Conservation (phyloP, 148 eudicot species). For the Pouteria glomerata region DNA sequence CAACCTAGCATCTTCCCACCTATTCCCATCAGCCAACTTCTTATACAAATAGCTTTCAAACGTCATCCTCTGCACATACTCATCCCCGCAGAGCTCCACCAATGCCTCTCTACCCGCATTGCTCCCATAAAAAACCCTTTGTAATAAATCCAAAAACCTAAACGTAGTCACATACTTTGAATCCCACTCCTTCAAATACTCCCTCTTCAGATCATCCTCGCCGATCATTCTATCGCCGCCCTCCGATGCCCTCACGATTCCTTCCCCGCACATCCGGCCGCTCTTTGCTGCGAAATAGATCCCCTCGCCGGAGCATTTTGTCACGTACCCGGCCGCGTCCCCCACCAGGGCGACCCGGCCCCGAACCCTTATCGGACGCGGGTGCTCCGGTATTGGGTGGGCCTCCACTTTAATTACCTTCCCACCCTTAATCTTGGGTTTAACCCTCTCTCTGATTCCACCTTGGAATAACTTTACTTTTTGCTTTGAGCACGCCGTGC, state of each 20-base stretch:
- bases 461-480: conserved; percentile 52
- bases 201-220: conserved; percentile 72
- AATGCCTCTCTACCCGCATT: conserved; percentile 79
- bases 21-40: conserved; percentile 63
- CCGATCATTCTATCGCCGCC: conserved; percentile 56
- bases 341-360: conserved; percentile 85
- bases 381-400: conserved; percentile 96
- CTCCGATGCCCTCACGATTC: conserved; percentile 70
- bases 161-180: conserved; percentile 51
- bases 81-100: conserved; percentile 90
- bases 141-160: conserved; percentile 74
- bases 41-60: conserved; percentile 95
- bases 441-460: conserved; percentile 51
- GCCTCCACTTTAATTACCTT: conserved; percentile 79
- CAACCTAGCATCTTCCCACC: conserved; percentile 73
- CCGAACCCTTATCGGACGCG: conserved; percentile 65
- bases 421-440: conserved; percentile 58
- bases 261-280: conserved; percentile 75
- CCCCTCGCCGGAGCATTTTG: too few species aligned
- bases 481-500: conserved; percentile 57
- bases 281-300: too few species aligned
- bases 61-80: conserved; percentile 96
- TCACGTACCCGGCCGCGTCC: too few species aligned
- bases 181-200: conserved; percentile 85
- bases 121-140: conserved; percentile 71